Evolutionary conservation across 148 eudicot genomes (phyloP), one percentile per base, ranked within the genome.

Genomic region (Amaranthus palmeri): DNA sequence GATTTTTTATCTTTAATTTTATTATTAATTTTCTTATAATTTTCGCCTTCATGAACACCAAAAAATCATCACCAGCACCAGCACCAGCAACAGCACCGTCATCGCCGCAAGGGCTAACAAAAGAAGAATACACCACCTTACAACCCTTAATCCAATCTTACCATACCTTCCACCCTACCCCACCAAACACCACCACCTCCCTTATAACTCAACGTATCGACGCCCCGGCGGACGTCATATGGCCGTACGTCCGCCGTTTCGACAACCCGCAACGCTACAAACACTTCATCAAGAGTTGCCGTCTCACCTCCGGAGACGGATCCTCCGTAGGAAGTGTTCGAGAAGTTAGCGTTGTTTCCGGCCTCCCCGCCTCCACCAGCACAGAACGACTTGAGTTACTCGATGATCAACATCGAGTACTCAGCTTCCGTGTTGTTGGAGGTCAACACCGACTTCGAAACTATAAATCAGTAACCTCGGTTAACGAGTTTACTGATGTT

Each of bases 221-320:
- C 54, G 88, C 92, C n/a, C 97, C 95, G 0, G 80, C 87, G 3
- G 14, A 5, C 18, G 68, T 13, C n/a, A 86, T 92, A 1, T 92
- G 97, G 97, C 95, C 90, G 0, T 70, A 83, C 6, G 82, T 92
- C 49, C 85, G 97, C 11, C 73, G 83, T 1, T 92, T 92, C 68
- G 90, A 92, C 81, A 89, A 83, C 81, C 97, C 97, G 0, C 81
- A 92, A 53, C 73, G 73, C 0, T 92, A 92, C 95, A 92, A 92
- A 61, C 97, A 92, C 81, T 92, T 92, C 89, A 86, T 92, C 83
- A 89, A 92, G 76, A 83, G 88, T 58, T 92, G 95, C 79, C 77
- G 64, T 9, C 58, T 89, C 63, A 67, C 78, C 15, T 84, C 90
- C 2, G 92, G 90, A 12, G 88, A 86, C 6, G 84, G 77, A 25